Percentiles rank a stretch among this genome's conserved stretches.
Evolutionary conservation across 495 filamentous ascomycete genomes (phyloP).

Genomic region (Trichoderma parareesei): DNA sequence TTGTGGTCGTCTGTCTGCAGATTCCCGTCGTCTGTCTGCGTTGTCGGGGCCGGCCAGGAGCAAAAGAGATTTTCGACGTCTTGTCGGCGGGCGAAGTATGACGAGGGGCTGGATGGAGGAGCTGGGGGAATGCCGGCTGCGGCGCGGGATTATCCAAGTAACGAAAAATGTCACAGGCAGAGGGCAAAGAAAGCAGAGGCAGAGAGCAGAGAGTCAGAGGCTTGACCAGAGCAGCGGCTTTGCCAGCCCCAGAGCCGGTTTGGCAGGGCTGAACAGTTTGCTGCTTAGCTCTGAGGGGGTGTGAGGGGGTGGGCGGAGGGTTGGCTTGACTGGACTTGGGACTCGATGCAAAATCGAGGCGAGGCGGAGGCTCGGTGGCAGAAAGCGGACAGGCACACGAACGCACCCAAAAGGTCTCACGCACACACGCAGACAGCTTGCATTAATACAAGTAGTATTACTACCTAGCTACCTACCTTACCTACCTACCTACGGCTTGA

Average conservation of each 20-base stretch:
- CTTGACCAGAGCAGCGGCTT: background rate
- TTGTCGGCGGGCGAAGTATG: background rate
- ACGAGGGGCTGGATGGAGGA: background rate
- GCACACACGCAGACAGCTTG: too few species aligned
- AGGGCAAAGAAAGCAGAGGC: background rate
- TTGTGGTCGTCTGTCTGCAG: too few species aligned
- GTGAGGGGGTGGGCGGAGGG: slow-evolving; percentile 8
- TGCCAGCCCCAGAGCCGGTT: slow-evolving; percentile 1
- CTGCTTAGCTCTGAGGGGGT: background rate
- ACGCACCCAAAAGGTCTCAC: background rate
- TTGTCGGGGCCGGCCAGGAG: background rate
- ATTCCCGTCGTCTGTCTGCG: background rate
- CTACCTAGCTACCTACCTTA: too few species aligned
- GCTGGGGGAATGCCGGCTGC: slow-evolving; percentile 3
- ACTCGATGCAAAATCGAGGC: background rate
- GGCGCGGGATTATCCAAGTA: background rate
- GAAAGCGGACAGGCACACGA: slow-evolving; percentile 2
- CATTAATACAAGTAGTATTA: too few species aligned
- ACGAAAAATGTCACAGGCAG: slow-evolving; percentile 1
- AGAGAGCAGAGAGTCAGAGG: background rate
- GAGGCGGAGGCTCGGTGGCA: slow-evolving; percentile 7
- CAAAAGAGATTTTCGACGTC: background rate
- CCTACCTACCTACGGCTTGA: too few species aligned
- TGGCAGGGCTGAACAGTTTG: slow-evolving; percentile 8
- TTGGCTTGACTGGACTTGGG: background rate